Evolutionary conservation across 2,329 filamentous ascomycete species (phyloP).

Genomic region (Clathrospora elynae): DNA sequence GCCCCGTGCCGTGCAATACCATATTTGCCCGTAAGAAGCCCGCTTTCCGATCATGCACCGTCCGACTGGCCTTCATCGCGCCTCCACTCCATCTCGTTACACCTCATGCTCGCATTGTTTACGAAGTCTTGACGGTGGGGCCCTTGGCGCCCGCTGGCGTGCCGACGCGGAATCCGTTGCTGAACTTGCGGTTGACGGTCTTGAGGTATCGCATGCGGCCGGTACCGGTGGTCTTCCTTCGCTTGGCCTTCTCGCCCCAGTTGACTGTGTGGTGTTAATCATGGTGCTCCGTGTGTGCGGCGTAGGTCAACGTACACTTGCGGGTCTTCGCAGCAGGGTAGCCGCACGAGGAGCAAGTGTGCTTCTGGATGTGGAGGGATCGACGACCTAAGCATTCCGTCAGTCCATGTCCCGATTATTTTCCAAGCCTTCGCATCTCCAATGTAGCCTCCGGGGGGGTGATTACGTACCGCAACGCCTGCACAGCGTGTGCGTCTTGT

Average conservation of each 20-base stretch:
- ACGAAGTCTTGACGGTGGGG: conserved; percentile 48
- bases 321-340: conserved; percentile 97
- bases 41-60: conserved; percentile 39
- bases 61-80: conserved; percentile 33
- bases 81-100: conserved; percentile 27
- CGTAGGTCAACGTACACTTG: conserved; percentile 81
- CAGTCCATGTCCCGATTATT: conserved; percentile 40
- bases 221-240: conserved; percentile 98
- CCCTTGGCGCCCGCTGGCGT: conserved; percentile 82
- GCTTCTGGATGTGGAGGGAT: conserved; percentile 99
- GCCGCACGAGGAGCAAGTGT: conserved; percentile 93
- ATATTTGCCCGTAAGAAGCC: conserved; percentile 42
- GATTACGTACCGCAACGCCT: conserved; percentile 89
- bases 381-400: conserved; percentile 71
- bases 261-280: conserved; percentile 70
- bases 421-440: conserved; percentile 11
- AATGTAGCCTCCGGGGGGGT: conserved; percentile 14
- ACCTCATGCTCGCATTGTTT: conserved; percentile 19
- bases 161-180: conserved; percentile 96
- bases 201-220: conserved; percentile 96
- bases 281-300: conserved; percentile 13
- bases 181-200: conserved; percentile 88
- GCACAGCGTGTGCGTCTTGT: conserved; percentile 98
- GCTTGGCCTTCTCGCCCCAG: conserved; percentile 99
- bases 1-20: conserved; percentile 48